Conservation (phyloP, 768 basidiomycete species). For the Lactarius deliciosus region DNA sequence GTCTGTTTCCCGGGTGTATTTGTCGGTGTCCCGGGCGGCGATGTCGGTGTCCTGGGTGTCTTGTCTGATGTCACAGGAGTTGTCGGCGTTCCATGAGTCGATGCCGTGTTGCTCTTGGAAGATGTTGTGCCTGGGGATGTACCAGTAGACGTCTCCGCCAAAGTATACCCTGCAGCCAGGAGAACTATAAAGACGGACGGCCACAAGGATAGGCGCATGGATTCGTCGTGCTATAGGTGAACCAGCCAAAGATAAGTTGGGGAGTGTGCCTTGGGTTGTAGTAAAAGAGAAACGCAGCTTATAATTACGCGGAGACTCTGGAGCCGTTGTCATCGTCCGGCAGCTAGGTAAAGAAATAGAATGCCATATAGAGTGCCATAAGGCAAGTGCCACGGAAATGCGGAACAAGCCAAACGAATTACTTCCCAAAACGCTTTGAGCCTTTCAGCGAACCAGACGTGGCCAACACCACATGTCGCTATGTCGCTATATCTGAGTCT, state of each 20-base stretch:
- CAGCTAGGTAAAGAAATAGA: background rate
- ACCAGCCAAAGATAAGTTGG: background rate
- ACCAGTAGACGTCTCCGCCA: too few species aligned
- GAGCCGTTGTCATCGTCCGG: too few species aligned
- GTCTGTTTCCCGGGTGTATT: background rate
- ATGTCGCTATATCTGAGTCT: background rate
- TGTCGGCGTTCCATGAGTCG: too few species aligned
- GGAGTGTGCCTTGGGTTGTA: background rate
- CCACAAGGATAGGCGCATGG: conserved; percentile 11
- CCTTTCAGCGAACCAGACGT: background rate
- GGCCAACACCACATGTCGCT: background rate
- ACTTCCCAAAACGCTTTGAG: background rate
- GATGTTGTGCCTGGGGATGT: too few species aligned
- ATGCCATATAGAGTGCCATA: background rate
- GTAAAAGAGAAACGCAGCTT: background rate
- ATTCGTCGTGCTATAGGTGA: background rate
- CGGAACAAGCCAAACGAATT: background rate
- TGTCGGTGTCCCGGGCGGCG: background rate
- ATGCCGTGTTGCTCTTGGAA: too few species aligned
- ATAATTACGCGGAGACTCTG: too few species aligned
- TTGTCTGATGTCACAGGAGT: too few species aligned
- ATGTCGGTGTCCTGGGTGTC: too few species aligned
- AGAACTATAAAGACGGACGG: background rate
- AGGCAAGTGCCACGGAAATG: background rate
- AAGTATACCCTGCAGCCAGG: conserved; percentile 7